Conservation (phyloP, 1,284 basidiomycete species). For the Ceratobasidium sp. region DNA sequence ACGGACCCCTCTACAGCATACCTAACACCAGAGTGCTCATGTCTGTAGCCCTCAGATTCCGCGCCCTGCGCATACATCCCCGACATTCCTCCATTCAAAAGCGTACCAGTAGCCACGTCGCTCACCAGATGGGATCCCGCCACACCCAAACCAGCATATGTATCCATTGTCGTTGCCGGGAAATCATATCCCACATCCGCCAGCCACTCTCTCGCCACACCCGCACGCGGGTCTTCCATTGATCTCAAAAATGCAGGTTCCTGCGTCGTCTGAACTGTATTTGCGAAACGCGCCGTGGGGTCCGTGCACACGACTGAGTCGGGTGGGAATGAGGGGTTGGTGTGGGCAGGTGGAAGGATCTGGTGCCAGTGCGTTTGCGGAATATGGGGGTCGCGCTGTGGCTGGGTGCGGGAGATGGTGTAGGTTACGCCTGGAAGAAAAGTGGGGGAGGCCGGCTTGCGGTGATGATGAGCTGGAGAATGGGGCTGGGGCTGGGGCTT, state of each 20-base stretch:
- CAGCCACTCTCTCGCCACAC: constrained; percentile 18
- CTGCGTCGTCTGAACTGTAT: constrained; percentile 20
- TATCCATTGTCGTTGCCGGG: constrained; percentile 11
- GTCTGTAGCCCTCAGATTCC: not conserved
- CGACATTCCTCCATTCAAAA: not conserved
- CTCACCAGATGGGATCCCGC: no score
- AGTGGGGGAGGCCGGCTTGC: not conserved
- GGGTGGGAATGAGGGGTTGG: constrained; percentile 30
- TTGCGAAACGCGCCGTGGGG: constrained; percentile 20
- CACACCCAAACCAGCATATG: not conserved
- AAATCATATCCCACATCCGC: constrained; percentile 5
- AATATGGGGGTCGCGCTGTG: constrained; percentile 27
- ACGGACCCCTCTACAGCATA: not conserved
- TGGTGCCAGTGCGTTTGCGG: constrained; percentile 25
- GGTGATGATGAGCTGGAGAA: not conserved
- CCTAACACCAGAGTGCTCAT: not conserved
- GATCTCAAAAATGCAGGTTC: constrained; percentile 25
- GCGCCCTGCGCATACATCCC: not conserved
- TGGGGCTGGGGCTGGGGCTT: constrained; percentile 1
- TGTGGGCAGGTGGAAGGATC: constrained; percentile 24
- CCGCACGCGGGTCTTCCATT: constrained; percentile 12
- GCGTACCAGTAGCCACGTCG: not conserved
- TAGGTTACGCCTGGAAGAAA: constrained; percentile 21
- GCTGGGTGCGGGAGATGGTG: constrained; percentile 14
- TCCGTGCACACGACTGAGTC: constrained; percentile 29